Evolutionary conservation across 176 grass and related monocot species (phyloP), one percentile per base, ranked within the genome.

Genomic region (Hordeum marinum): DNA sequence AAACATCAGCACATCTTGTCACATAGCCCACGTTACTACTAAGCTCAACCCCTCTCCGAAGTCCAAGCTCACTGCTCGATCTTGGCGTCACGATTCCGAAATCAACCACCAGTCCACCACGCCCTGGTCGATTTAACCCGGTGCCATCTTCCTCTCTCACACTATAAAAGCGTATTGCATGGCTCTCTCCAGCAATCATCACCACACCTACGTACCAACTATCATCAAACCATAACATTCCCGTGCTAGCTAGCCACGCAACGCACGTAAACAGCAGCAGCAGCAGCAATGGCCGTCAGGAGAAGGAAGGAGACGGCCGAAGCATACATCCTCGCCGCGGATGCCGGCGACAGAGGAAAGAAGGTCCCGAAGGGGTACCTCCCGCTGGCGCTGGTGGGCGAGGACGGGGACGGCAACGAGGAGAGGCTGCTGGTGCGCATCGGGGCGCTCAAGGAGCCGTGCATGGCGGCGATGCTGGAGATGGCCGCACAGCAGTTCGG

Each of bases 351-450:
- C 18, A 3, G 11, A 6, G n/a, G 32, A 18, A 79, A 27, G 84
- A 79, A 27, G 84, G 73, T 68, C 2, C 85, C 67, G 0, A 88
- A 88, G 75, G 91, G 94, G 1, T 91, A 88, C 14, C 15, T 93
- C 9, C 89, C 91, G 0, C 59, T 96, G 75, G 8, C 91, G 14
- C 87, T 92, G 3, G 64, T 81, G 2, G 7, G 31, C 12, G 76
- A 63, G 3, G 35, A 63, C 0, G 39, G 32, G 0, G 48, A 80
- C 26, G 23, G 74, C 39, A 46, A 64, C 15, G 41, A 93, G 77
- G 41, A 93, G 77, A 78, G 84, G 50, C 81, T 96, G 74, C 3
- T 93, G 32, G 90, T 96, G 42, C 78, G 54, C 0, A 42, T 93
- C 8, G 68, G 34, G 18, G 35, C 80, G 69, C 42, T 93, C 25